These are phyloP conservation scores for Suhomyces wounanorum DNA, from an alignment of 1,139 yeast species.

Conservation along the genomic window DNA sequence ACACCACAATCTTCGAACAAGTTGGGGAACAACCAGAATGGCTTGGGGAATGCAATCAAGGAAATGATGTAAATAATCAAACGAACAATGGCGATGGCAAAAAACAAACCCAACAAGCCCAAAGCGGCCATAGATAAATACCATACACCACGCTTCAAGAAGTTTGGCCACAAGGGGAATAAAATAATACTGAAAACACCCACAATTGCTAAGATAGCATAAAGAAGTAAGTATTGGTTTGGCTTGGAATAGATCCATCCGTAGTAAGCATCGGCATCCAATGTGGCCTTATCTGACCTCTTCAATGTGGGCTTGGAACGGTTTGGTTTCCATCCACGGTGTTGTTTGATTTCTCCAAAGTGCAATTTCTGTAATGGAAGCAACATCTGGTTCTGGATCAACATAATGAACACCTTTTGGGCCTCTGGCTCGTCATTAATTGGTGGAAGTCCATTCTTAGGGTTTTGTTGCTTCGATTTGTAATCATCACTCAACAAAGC, in stretches of 20 bases:
- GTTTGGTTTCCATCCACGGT: conserved; percentile 64
- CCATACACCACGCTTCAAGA: conserved; percentile 91
- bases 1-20: conserved; percentile 95
- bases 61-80: conserved; percentile 70
- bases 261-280: conserved; percentile 77
- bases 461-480: conserved; percentile 54
- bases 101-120: conserved; percentile 74
- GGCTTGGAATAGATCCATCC: conserved; percentile 87
- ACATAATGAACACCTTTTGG: conserved; percentile 58
- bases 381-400: conserved; percentile 75
- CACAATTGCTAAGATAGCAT: conserved; percentile 64
- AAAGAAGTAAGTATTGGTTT: conserved; percentile 62
- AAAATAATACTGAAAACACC: conserved; percentile 76
- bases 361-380: conserved; percentile 75
- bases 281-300: conserved; percentile 65
- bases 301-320: conserved; percentile 74
- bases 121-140: conserved; percentile 78
- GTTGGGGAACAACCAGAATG: conserved; percentile 95
- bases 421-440: conserved; percentile 57
- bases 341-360: conserved; percentile 65
- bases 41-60: conserved; percentile 59
- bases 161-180: conserved; percentile 95
- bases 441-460: conserved; percentile 59
- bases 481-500: conserved; percentile 79
- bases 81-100: conserved; percentile 78